Base-by-base conservation (phyloP, 371 early-diverging fungal species). In the Aphelidium insulamus region DNA sequence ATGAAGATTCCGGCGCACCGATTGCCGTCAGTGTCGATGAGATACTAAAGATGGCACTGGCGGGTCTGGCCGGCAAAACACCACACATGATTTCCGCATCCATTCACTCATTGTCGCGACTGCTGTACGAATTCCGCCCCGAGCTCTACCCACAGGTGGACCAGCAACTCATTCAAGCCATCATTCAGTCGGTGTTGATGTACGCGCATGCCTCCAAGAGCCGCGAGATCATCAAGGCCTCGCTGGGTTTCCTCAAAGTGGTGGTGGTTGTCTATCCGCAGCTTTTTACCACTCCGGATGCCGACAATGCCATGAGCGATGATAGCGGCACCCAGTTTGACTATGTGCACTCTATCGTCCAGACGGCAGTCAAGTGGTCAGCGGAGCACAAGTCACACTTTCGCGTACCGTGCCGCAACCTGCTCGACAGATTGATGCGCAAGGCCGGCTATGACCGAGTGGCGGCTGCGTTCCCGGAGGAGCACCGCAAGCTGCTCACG, bases 31-130 rank as follows among this genome's bases (percentile, higher is more conserved):
- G 39, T 30, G 24, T 60, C 11, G 27, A 30, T 18, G 64, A 63
- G 41, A 58, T 40, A 32, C 35, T 60, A 20, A 45, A 69, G 28
- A 90, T 92, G 87, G 73, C 85, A 2, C 59, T 72, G 1, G 94
- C 97, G 24, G 97, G 94, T 54, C 60, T 95, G 41, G 88, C 82
- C 1, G 91, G 81, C 23, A 62, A 69, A 15, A 79, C 88, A 2
- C 69, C 87, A 2, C 70, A 77, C 39, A 88, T 95, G 88, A 79
- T 87, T 29, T 69, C 76, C 37, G 94, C 97, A 1, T 69, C 90
- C 2, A 72, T 91, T 17, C 65, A 75, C 0, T 62, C 76, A 3
- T 47, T 92, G 22, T 72, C 82, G 5, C 63, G 91, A 14, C 54
- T 85, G 24, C 51, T 92, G 38, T 91, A 82, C 34, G 87, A 90